Evolutionary conservation across 140 eudicot species (phyloP).

Genomic region (Erigeron philadelphicus): DNA sequence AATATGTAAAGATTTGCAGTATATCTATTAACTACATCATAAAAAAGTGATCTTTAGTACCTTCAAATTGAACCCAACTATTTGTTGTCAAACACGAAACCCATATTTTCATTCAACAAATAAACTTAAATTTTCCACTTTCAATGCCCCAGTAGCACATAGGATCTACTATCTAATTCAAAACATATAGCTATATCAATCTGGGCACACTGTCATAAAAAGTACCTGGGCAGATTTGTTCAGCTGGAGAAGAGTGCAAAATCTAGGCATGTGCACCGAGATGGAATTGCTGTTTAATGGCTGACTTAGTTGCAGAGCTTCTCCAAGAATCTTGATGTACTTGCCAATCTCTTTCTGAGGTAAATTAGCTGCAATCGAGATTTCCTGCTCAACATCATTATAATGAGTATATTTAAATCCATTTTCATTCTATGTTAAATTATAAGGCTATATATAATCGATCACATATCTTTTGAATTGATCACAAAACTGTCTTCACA

Average conservation of each 20-base stretch:
- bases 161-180: neutral
- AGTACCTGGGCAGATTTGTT: conserved; percentile 97
- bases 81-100: no score
- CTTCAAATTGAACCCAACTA: no score
- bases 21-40: no score
- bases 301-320: conserved; percentile 93
- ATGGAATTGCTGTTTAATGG: conserved; percentile 97
- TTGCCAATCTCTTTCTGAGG: conserved; percentile 99
- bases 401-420: neutral
- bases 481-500: neutral
- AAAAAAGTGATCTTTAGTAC: no score
- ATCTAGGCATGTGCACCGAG: conserved; percentile 98
- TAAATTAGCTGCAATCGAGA: conserved; percentile 91
- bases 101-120: no score
- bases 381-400: conserved; percentile 52
- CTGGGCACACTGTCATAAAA: neutral
- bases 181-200: neutral
- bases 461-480: neutral
- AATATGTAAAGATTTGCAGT: no score
- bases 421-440: neutral
- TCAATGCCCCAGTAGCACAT: no score
- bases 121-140: no score
- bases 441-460: neutral
- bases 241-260: conserved; percentile 96
- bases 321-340: conserved; percentile 97